phyloP scores from a whole-genome alignment of 129 eudicot species.

The Helianthus annuus region DNA sequence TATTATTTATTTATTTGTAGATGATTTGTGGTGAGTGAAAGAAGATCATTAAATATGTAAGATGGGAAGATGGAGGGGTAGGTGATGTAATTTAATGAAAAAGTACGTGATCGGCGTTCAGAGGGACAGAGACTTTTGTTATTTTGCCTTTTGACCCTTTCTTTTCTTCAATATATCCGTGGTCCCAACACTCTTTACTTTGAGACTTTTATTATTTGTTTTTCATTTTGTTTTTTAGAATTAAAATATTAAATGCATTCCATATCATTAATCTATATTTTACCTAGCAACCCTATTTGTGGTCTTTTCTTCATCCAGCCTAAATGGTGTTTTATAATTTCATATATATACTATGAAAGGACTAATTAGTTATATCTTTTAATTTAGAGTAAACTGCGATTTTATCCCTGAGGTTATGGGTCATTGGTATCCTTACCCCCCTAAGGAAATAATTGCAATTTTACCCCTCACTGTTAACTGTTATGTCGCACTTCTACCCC shows the following conservation, averaged over 20 bases:
- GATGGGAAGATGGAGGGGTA: slow-evolving; percentile 40
- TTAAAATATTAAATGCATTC: background rate
- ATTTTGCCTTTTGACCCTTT: slow-evolving; percentile 29
- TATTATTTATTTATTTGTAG: background rate
- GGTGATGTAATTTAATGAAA: slow-evolving; percentile 41
- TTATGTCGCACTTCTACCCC: too few species aligned
- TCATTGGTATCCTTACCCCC: too few species aligned
- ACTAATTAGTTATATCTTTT: too few species aligned
- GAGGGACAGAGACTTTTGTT: slow-evolving; percentile 24
- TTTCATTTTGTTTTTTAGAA: background rate
- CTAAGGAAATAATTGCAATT: too few species aligned
- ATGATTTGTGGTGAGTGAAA: slow-evolving; percentile 12
- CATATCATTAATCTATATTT: background rate
- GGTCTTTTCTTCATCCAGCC: too few species aligned
- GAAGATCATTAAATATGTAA: slow-evolving; percentile 28
- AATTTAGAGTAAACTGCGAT: too few species aligned
- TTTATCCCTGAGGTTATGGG: too few species aligned
- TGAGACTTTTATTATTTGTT: background rate
- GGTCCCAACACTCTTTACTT: slow-evolving; percentile 22
- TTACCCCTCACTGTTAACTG: too few species aligned
- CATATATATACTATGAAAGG: too few species aligned
- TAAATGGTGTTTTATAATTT: too few species aligned
- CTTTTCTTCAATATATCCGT: slow-evolving; percentile 20
- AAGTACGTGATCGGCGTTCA: slow-evolving; percentile 20
- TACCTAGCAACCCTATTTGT: too few species aligned